phyloP scores from a whole-genome alignment of 768 basidiomycete species.

The Brasilioporus rufonigricans region DNA sequence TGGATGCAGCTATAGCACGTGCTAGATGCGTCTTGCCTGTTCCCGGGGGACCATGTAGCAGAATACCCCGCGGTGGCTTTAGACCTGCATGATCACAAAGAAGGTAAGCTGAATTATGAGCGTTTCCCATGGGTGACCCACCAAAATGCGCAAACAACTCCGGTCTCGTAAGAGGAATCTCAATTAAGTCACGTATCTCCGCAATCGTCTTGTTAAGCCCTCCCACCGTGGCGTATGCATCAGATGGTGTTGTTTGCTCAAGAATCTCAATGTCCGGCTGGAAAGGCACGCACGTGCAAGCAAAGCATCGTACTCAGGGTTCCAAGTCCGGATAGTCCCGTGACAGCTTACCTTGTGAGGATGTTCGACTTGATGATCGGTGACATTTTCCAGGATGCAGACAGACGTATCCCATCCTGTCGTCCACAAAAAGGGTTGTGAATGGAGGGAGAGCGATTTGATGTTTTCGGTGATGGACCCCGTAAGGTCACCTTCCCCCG shows the following conservation, averaged over 20 bases:
- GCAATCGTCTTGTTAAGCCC: constrained; percentile 86
- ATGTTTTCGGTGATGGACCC: constrained; percentile 42
- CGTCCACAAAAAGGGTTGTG: constrained; percentile 50
- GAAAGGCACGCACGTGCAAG: constrained; percentile 14
- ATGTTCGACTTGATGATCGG: constrained; percentile 24
- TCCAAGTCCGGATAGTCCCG: constrained; percentile 5
- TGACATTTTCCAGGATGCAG: constrained; percentile 34
- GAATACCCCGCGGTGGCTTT: constrained; percentile 94
- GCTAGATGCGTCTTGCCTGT: constrained; percentile 98
- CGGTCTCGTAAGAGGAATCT: constrained; percentile 82
- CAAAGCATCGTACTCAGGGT: constrained; percentile 1
- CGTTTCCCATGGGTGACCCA: constrained; percentile 25
- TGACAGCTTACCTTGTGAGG: constrained; percentile 34
- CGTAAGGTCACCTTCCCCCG: constrained; percentile 17
- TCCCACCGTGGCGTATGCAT: constrained; percentile 82
- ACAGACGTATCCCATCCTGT: constrained; percentile 70
- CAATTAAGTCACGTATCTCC: constrained; percentile 81
- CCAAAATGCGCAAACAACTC: constrained; percentile 79
- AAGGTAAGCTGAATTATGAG: constrained; percentile 16
- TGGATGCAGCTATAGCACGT: constrained; percentile 87
- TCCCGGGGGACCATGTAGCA: constrained; percentile 94
- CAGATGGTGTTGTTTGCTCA: constrained; percentile 38
- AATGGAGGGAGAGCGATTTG: constrained; percentile 42
- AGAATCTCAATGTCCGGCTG: constrained; percentile 50
- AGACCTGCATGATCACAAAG: constrained; percentile 50